Base-by-base conservation (phyloP, 2,329 filamentous ascomycete genomes). In the Pestalotiopsis sp. region DNA sequence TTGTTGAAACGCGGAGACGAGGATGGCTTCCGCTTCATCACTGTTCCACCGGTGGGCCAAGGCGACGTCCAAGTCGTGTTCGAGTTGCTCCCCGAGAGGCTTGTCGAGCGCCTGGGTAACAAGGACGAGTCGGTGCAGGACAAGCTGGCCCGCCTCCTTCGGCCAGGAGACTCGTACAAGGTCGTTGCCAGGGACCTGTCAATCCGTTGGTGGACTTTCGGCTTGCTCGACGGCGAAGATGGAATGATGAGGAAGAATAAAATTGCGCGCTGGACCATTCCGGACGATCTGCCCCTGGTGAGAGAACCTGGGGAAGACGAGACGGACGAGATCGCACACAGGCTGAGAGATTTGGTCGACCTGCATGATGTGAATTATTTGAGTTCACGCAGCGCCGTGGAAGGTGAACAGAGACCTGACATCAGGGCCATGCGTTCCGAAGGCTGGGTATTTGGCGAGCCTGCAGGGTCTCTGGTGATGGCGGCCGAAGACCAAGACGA, bases 291-390 rank as follows among this genome's bases (percentile, higher is more conserved):
- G 6, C 49, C 64, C 0, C 55, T 66, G 6, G 64, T 66, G 17
- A 52, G 64, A 1, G 11, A 12, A 39, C 64, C 64, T 7, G 64
- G 64, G 1, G 13, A 17, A 4, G 64, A 66, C 13, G 64, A 66
- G 23, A 66, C 55, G 31, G 55, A 60, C 20, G 64, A 60, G 6
- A 39, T 66, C n/a, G 64, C 55, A 12, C 64, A 27, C n/a, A 57
- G 64, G 31, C 36, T 66, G 55, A 39, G 20, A 17, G 64, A 66
- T 20, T 20, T 66, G 49, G 64, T 66, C n/a, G 64, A 66, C 25
- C 23, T 60, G n/a, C 64, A 66, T 27, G 31, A 66, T 3, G 64
- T 66, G 31, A 66, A 66, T n/a, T 14, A 31, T 6, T 39, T 66
- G 3, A 59, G n/a, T 31, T 39, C 64, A 9, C 64, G 64, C 3